Evolutionary conservation across 345 rosid species (phyloP), one percentile per base, ranked within the genome.

Genomic region (Eucalyptus regnans): DNA sequence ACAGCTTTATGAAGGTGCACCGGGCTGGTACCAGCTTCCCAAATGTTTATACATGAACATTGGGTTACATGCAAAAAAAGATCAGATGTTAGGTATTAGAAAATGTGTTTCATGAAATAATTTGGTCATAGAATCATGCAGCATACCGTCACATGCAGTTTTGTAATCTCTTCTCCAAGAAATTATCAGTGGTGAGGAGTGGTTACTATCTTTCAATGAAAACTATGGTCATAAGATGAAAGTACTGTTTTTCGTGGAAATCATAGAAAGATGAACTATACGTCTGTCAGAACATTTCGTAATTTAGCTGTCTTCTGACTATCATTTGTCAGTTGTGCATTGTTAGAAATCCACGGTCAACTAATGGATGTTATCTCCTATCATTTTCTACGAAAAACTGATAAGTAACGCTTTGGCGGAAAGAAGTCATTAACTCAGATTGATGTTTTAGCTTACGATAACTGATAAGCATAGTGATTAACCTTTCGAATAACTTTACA

Each of bases 401-500:
- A 85, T 1, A 52, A 86, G 87, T 51, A 86, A 86, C 11, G 10
- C 62, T 20, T 31, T 25, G 48, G 48, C 15, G 9, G 81, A 44
- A 87, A 87, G 50, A 62, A 64, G 54, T 87, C 71, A 62, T 66
- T 44, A 87, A 48, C 79, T 17, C 15, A 66, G 62, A 87, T 43
- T 62, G 66, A 50, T 60, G 49, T 37, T 60, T 87, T 37, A 44
- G 18, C 52, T 27, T 27, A 48, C 17, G 16, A 31, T 41, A 49
- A 58, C 76, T 44, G 50, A 31, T 64, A 90, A 62, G 54, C 64
- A 50, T 86, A 50, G 50, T 9, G 86, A 52, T 88, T 86, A 66
- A 91, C 84, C 76, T 91, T 90, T 62, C 88, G 68, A 54, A 89
- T 88, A 85, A 89, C 91, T 93, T 91, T 92, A 90, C 94, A 92